Conservation (phyloP, 2,329 filamentous ascomycete species). For the Colletotrichum echinochloae region DNA sequence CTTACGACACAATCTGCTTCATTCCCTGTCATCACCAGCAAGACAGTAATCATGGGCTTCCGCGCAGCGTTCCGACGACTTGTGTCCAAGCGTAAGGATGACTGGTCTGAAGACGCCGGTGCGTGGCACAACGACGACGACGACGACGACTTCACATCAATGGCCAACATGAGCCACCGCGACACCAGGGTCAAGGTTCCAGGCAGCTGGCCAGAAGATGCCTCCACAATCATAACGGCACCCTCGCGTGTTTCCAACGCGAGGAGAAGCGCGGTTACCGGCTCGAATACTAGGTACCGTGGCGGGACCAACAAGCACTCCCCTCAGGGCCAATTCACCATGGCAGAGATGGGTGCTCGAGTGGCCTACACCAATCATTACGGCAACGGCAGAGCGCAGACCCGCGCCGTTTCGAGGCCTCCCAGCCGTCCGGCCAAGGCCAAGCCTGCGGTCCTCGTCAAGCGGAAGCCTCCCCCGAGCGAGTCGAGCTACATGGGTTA, state of each 20-base stretch:
- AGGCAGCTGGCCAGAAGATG: too few relatives aligned
- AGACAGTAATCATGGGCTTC: not conserved
- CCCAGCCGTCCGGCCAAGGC: too few relatives aligned
- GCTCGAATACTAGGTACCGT: fast-evolving
- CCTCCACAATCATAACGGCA: too few relatives aligned
- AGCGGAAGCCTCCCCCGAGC: not conserved
- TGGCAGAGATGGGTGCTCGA: not conserved
- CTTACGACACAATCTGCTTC: too few relatives aligned
- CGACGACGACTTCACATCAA: not conserved
- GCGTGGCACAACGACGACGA: not conserved
- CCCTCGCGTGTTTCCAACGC: too few relatives aligned
- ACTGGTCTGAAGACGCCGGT: too few relatives aligned
- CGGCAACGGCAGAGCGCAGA: too few relatives aligned
- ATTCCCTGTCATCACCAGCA: too few relatives aligned
- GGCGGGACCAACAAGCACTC: too few relatives aligned
- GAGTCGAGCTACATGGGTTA: not conserved
- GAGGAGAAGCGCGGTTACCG: not conserved
- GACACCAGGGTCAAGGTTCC: not conserved
- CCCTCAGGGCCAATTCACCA: not conserved
- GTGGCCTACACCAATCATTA: not conserved
- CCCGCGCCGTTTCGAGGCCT: too few relatives aligned
- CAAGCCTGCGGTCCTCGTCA: not conserved
- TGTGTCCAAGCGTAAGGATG: not conserved
- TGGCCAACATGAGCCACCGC: not conserved
- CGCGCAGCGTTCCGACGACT: not conserved